Percentiles rank a stretch among this genome's conserved stretches.
These are phyloP conservation scores for Ophiorrhiza pumila DNA, from an alignment of 257 asterid species.

Conservation along the genomic window DNA sequence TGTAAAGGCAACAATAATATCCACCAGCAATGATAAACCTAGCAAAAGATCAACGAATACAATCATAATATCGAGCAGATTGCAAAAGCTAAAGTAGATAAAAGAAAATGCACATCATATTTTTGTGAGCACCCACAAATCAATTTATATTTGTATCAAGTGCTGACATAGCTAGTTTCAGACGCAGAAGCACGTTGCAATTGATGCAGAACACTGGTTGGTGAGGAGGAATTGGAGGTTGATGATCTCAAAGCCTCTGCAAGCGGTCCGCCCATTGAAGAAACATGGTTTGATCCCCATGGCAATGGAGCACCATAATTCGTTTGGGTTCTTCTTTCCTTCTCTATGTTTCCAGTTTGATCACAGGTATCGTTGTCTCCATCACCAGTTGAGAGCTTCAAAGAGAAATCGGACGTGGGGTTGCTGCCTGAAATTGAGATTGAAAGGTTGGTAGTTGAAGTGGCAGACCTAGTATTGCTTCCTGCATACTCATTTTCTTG, in stretches of 20 bases:
- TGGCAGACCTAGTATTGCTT: constrained; percentile 17
- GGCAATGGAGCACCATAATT: constrained; percentile 34
- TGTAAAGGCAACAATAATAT: too few relatives aligned
- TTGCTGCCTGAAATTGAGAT: constrained; percentile 55
- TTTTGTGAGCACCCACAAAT: not conserved
- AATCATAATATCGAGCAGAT: too few relatives aligned
- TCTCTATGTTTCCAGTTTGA: constrained; percentile 20
- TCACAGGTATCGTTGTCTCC: constrained; percentile 29
- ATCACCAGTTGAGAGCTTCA: constrained; percentile 66
- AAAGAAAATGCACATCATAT: too few relatives aligned
- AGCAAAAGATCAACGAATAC: too few relatives aligned
- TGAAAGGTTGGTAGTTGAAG: constrained; percentile 54
- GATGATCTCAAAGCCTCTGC: constrained; percentile 87
- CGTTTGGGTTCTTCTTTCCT: constrained; percentile 29
- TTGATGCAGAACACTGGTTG: constrained; percentile 69
- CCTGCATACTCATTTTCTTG: constrained; percentile 33
- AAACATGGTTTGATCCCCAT: constrained; percentile 44
- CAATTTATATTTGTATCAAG: constrained; percentile 5
- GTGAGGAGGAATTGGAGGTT: constrained; percentile 54
- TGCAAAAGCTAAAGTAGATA: too few relatives aligned
- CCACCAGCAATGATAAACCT: too few relatives aligned
- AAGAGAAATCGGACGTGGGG: constrained; percentile 52
- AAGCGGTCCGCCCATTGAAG: constrained; percentile 76
- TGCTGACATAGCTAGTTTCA: constrained; percentile 42
- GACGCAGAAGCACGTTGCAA: constrained; percentile 31